Base-by-base conservation (phyloP, 2,329 filamentous ascomycete species). In the Magnaporthiopsis poae region DNA sequence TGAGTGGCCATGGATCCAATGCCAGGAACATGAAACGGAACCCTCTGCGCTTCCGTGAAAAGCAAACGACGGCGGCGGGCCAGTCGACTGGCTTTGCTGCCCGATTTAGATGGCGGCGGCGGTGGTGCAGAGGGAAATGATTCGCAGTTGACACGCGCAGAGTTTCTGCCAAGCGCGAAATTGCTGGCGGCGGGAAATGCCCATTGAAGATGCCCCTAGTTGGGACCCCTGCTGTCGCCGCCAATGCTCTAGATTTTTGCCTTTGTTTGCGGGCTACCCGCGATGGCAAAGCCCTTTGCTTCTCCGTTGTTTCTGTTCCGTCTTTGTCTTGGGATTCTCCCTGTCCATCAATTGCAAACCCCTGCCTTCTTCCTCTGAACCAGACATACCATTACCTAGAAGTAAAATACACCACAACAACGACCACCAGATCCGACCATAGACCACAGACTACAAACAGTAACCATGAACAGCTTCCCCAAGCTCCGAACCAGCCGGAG, bases 401-500 rank as follows among this genome's bases (percentile, higher is more conserved):
- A 11, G 35, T 12, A 9, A 36, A 36, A 9, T 8, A 11, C 35
- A 36, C 35, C 35, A 36, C 35, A 36, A 56, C 46, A 5, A 56
- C 46, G 1, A 56, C 46, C 46, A n/a, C 39, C 39, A 46, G 8
- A 5, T 9, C 21, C 46, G 7, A 46, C 5, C 39, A 46, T 4
- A 46, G 21, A 25, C 46, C 5, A 56, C 46, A 39, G 36, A 39
- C 36, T 12, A 27, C 1, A 27, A 27, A 27, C 1, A 27, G 36
- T 11, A 56, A 25, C 11, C 46, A 65, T 65, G 64, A 36, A 52
- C 31, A 36, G 13, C 60, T 29, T 52, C 39, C 35, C 61, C 9
- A 60, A 18, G 60, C 64, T 65, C 39, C 64, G 64, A 15, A 11
- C 64, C 35, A 61, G 33, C n/a, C 64, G 64, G 35, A 65, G 64